Base-by-base conservation (phyloP, 2,329 filamentous ascomycete genomes). In the Xylaria digitata region DNA sequence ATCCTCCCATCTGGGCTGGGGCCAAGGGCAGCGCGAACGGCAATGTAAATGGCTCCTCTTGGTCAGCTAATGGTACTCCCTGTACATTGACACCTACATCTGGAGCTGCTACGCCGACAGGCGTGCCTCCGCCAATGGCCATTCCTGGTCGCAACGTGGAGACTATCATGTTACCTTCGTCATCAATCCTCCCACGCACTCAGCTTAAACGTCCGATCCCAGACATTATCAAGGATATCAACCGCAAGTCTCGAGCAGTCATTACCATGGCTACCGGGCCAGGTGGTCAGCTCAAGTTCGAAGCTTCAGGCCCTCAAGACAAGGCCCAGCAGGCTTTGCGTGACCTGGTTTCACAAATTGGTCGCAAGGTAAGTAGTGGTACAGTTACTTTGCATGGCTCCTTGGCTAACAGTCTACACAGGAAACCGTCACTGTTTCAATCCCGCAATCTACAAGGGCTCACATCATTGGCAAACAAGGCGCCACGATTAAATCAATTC, bases 381-480 rank as follows among this genome's bases (percentile, higher is more conserved):
- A 17, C 13, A 2, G 3, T 26, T 15, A 21, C 34, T 42, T 17
- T 57, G 9, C n/a, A 17, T 15, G 23, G 15, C 23, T 43, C 6
- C 9, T 5, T 26, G 6, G n/a, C 64, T 70, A 64, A 72, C 30
- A 37, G 17, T 13, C 37, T 1, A 21, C 43, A 17, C n/a, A 85
- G 82, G 82, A 82, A 73, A 81, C 83, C n/a, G 85, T 92, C 76
- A 90, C 89, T 71, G 88, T 98, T 55, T 85, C 92, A 2, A 91
- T 99, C 71, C 96, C 95, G 59, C 87, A 90, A 55, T 95, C 93
- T 45, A 89, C 93, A 23, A 90, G 94, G 68, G 89, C 94, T 60
- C 91, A 95, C 80, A 94, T 99, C 80, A 98, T 99, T 78, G 96
- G 96, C 73, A 94, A 93, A 77, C 90, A 92, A 77, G 96, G 96